Percentiles rank a stretch among this genome's conserved stretches.
These are phyloP conservation scores for Annulohypoxylon stygium DNA, from an alignment of 495 filamentous ascomycete genomes.

Conservation along the genomic window DNA sequence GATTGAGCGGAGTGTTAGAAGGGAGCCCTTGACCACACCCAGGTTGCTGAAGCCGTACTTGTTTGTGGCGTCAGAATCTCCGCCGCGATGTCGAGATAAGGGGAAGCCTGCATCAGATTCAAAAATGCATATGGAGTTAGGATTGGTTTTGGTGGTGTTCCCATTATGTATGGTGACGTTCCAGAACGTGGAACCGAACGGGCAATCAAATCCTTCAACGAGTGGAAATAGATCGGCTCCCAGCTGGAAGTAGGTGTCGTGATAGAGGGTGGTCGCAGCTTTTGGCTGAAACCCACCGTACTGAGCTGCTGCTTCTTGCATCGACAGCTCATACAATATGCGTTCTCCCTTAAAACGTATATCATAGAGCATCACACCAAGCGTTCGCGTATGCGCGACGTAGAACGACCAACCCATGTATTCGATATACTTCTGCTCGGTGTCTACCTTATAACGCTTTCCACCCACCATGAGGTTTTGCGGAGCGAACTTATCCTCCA, in stretches of 20 bases:
- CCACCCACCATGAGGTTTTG: slow-evolving; percentile 54
- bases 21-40: slow-evolving; percentile 59
- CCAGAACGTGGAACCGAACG: slow-evolving; percentile 62
- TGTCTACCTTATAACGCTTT: slow-evolving; percentile 61
- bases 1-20: slow-evolving; percentile 60
- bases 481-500: slow-evolving; percentile 58
- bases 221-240: slow-evolving; percentile 60
- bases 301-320: slow-evolving; percentile 68
- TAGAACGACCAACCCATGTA: slow-evolving; percentile 71
- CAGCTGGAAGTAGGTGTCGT: slow-evolving; percentile 63
- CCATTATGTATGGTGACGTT: slow-evolving; percentile 55
- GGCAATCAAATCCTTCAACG: slow-evolving; percentile 68
- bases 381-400: slow-evolving; percentile 59
- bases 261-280: slow-evolving; percentile 57
- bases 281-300: slow-evolving; percentile 67
- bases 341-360: slow-evolving; percentile 68
- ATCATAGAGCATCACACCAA: slow-evolving; percentile 64
- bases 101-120: slow-evolving; percentile 64
- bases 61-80: slow-evolving; percentile 34
- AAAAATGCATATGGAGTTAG: slow-evolving; percentile 65
- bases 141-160: slow-evolving; percentile 53
- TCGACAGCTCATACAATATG: slow-evolving; percentile 67
- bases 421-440: slow-evolving; percentile 63
- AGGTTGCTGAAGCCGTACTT: slow-evolving; percentile 56
- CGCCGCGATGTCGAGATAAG: slow-evolving; percentile 60